Conservation (phyloP, 306 rosid genomes). For the Luffa acutangula region DNA sequence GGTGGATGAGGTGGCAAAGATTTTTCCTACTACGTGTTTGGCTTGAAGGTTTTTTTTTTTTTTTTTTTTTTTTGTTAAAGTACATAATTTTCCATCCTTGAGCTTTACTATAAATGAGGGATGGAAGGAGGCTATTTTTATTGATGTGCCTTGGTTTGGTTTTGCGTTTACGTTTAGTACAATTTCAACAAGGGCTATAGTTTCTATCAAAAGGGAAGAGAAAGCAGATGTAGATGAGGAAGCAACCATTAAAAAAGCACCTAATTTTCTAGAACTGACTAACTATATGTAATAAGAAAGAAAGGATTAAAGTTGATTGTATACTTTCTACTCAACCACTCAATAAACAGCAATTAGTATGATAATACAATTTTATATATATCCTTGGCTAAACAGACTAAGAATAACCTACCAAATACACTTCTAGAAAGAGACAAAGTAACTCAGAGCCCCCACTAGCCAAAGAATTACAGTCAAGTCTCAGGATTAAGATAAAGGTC, state of each 20-base stretch:
- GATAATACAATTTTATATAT: background rate
- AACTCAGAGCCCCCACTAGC: background rate
- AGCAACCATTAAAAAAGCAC: background rate
- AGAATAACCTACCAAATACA: background rate
- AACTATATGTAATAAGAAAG: background rate
- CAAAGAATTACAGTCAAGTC: background rate
- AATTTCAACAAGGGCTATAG: background rate
- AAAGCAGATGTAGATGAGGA: background rate
- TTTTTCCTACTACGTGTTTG: background rate
- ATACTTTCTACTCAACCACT: background rate
- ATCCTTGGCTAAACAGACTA: background rate
- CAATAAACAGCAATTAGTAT: background rate
- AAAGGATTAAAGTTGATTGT: background rate
- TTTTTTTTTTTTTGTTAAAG: background rate
- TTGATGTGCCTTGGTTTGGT: background rate
- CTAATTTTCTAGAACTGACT: background rate
- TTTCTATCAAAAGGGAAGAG: background rate
- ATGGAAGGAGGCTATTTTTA: background rate
- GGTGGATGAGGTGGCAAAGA: background rate
- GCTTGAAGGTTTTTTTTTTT: background rate
- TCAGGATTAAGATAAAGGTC: background rate
- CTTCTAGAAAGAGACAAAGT: background rate
- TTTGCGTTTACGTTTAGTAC: background rate
- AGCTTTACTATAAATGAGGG: background rate
- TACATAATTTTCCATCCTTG: background rate